A percentile compares a stretch with the other conserved stretches of the same genome.
phyloP scores from a whole-genome alignment of 495 filamentous ascomycete genomes.

The Pyronema omphalodes region DNA sequence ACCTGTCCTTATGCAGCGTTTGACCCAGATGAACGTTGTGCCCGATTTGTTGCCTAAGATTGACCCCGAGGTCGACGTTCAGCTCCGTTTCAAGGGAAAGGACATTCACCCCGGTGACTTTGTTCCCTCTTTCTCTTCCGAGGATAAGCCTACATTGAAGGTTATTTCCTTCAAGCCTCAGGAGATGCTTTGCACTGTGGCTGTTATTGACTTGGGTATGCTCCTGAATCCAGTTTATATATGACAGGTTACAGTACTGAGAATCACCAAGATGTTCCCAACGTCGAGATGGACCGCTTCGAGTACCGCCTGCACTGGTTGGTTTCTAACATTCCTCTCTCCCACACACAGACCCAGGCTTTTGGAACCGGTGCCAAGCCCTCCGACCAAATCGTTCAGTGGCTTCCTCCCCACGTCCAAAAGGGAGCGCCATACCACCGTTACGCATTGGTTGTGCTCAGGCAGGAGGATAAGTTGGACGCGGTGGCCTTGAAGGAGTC shows the following conservation, averaged over 20 bases:
- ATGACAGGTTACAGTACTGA: background rate
- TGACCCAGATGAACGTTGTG: constrained; percentile 71
- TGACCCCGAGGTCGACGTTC: constrained; percentile 59
- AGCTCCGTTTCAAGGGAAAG: constrained; percentile 52
- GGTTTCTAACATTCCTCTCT: constrained; percentile 42
- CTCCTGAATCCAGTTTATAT: background rate
- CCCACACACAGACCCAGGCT: constrained; percentile 31
- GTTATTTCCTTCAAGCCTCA: constrained; percentile 72
- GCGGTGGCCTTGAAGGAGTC: constrained; percentile 35
- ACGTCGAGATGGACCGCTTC: constrained; percentile 58
- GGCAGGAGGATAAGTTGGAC: constrained; percentile 53
- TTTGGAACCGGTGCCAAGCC: constrained; percentile 33
- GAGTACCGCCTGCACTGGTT: constrained; percentile 69
- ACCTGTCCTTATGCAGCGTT: constrained; percentile 62
- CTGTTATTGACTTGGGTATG: constrained; percentile 51
- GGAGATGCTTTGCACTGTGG: constrained; percentile 62
- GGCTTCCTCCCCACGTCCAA: constrained; percentile 70
- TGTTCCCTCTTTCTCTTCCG: constrained; percentile 50
- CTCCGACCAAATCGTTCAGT: constrained; percentile 52
- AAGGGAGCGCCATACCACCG: constrained; percentile 87
- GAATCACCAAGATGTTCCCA: constrained; percentile 50
- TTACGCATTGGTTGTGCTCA: constrained; percentile 59
- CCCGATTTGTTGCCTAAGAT: constrained; percentile 84
- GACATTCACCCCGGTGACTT: constrained; percentile 58
- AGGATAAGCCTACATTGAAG: constrained; percentile 49